Evolutionary conservation across 306 rosid genomes (phyloP).

Genomic region (Medicago ruthenica): DNA sequence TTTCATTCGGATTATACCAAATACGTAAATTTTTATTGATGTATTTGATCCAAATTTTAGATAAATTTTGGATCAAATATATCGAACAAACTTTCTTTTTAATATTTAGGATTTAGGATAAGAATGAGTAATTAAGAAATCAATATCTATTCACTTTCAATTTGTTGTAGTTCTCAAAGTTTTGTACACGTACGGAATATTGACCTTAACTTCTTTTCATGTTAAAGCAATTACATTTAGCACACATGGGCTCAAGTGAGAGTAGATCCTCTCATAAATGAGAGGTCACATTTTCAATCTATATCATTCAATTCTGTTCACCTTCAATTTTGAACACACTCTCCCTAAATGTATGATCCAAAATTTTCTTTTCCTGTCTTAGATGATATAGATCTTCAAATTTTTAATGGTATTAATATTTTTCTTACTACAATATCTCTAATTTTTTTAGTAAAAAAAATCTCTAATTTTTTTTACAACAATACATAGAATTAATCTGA

Average conservation of each 20-base stretch:
- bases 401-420: no score
- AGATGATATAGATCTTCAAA: no score
- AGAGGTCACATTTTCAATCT: neutral
- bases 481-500: neutral
- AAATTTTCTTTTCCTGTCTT: neutral
- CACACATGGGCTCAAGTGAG: neutral
- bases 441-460: no score
- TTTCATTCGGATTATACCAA: neutral
- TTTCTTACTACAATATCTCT: neutral
- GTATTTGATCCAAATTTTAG: no score
- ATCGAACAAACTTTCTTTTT: no score
- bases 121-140: neutral
- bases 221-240: neutral
- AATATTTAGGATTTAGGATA: no score
- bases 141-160: neutral
- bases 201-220: neutral
- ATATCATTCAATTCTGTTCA: neutral
- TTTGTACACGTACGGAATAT: neutral
- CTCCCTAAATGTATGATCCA: neutral
- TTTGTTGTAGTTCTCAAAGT: neutral
- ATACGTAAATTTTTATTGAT: no score
- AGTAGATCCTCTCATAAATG: constrained; percentile 8
- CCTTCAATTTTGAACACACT: no score
- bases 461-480: no score
- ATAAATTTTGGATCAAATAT: no score